Evolutionary conservation across 108 stramenopile species (phyloP).

Genomic region (Cyclotella atomus): DNA sequence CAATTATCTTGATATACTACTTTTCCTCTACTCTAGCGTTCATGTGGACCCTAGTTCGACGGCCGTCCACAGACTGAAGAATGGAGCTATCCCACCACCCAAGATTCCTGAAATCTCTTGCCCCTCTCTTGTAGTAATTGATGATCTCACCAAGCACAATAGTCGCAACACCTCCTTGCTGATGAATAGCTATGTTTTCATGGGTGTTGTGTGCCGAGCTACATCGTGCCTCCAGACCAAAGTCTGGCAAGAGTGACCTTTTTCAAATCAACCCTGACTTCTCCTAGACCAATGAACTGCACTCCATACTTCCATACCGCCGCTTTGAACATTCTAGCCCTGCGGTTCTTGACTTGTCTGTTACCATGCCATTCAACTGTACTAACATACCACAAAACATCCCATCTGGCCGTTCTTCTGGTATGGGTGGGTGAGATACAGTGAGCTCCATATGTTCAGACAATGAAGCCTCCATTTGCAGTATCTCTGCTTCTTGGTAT

Average conservation of each 20-base stretch:
- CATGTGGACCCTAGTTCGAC: neutral
- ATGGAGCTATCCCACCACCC: neutral
- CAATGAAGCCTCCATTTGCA: neutral
- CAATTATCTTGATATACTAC: too few relatives aligned
- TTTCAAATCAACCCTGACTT: neutral
- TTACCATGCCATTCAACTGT: too few relatives aligned
- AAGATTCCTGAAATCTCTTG: neutral
- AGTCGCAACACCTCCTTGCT: neutral
- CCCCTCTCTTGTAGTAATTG: neutral
- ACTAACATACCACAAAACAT: too few relatives aligned
- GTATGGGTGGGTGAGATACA: too few relatives aligned
- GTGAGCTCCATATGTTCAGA: too few relatives aligned
- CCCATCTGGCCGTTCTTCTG: too few relatives aligned
- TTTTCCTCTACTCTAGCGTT: too few relatives aligned
- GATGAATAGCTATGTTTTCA: neutral
- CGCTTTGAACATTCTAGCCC: too few relatives aligned
- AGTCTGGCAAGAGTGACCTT: neutral
- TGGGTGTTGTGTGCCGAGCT: neutral
- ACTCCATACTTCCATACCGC: too few relatives aligned
- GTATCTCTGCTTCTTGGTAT: too few relatives aligned
- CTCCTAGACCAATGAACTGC: too few relatives aligned
- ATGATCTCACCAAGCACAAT: neutral
- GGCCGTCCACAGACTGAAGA: neutral
- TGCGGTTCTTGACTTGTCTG: too few relatives aligned
- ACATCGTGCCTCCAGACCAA: neutral